Evolutionary conservation across 2,329 filamentous ascomycete species (phyloP), one percentile per base, ranked within the genome.

Genomic region (Elsinoe batatas): DNA sequence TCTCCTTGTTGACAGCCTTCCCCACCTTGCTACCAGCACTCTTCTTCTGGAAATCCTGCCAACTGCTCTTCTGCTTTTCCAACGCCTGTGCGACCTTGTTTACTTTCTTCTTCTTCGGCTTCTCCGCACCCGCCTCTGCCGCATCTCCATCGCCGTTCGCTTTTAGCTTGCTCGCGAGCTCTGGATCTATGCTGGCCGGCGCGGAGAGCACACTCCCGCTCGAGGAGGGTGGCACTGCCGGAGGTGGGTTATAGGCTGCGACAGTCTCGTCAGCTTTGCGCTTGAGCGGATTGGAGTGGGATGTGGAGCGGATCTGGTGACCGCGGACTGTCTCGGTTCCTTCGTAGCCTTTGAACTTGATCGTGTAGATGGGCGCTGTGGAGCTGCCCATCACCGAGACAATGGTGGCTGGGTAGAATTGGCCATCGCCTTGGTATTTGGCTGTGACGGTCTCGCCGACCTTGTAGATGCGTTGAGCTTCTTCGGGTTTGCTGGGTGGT

Each of bases 361-460:
- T 91, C 47, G 88, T 86, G 69, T 96, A 98, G 60, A 96, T 88
- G 35, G 91, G 91, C 53, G 88, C 87, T 42, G 83, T 87, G n/a
- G 85, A 84, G 7, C 90, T 95, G 57, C 93, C 93, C 18, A 91
- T 96, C 64, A 96, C 91, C 53, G 87, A 91, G 53, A 89, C 91
- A 70, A 98, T 95, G 65, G 88, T 85, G 40, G 91, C 93, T 44
- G 89, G 85, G 73, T 97, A 97, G 73, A 91, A 96, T 20, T 81
- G 80, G 66, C 87, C 89, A 71, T 98, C 93, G 55, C 89, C 90
- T 8, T 88, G 87, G 88, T 91, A 98, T 71, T 91, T 91, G 46
- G 91, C 93, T 70, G 93, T 78, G 54, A 96, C 87, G 32, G 78
- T 87, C 65, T 98, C 93, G 68, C 95, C 95, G 61, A 95, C 88